These are phyloP conservation scores for Eutrema japonicum DNA, from an alignment of 345 rosid species.

Conservation along the genomic window DNA sequence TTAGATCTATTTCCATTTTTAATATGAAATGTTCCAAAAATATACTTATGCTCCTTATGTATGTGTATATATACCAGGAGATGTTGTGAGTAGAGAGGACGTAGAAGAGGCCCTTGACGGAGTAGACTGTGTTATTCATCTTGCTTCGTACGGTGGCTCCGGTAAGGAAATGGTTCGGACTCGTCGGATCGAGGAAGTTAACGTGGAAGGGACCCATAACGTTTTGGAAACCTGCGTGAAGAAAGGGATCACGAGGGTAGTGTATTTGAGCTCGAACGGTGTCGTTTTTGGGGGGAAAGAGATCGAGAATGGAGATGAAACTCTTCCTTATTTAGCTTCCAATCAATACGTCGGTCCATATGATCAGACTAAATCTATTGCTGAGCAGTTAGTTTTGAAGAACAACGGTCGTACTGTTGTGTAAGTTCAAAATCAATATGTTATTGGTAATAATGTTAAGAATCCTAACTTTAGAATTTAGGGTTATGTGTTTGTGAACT, in stretches of 20 bases:
- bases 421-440: slow-evolving; percentile 37
- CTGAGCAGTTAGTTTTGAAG: slow-evolving; percentile 75
- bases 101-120: slow-evolving; percentile 65
- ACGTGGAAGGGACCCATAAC: slow-evolving; percentile 73
- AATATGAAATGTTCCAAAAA: background rate
- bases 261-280: slow-evolving; percentile 79
- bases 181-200: slow-evolving; percentile 70
- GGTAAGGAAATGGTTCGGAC: slow-evolving; percentile 83
- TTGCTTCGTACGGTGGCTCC: slow-evolving; percentile 80
- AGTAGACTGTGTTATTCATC: slow-evolving; percentile 74
- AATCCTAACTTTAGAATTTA: no score
- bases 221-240: slow-evolving; percentile 72
- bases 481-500: no score
- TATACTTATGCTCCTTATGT: background rate
- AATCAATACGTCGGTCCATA: slow-evolving; percentile 65
- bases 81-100: slow-evolving; percentile 54
- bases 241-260: slow-evolving; percentile 61
- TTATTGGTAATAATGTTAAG: background rate
- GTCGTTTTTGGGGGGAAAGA: slow-evolving; percentile 78
- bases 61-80: slow-evolving; percentile 59
- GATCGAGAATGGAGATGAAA: slow-evolving; percentile 77
- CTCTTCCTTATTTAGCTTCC: slow-evolving; percentile 66
- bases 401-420: slow-evolving; percentile 64
- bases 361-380: slow-evolving; percentile 72
- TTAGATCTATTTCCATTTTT: background rate